A percentile compares a stretch with the other conserved stretches of the same genome.
Evolutionary conservation across 306 rosid genomes (phyloP).

Genomic region (Cucurbita moschata): DNA sequence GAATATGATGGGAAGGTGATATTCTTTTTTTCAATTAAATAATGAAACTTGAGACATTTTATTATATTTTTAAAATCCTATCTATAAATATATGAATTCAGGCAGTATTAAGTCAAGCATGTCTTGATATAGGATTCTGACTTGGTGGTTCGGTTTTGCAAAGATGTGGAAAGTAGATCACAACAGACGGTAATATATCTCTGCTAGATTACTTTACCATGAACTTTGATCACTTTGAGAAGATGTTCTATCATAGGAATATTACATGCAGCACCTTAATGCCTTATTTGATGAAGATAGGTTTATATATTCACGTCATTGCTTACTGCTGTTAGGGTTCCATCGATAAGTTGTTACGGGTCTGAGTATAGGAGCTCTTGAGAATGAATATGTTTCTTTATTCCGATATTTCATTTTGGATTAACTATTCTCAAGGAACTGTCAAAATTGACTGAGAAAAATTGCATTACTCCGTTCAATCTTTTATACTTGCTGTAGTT

Average conservation of each 20-base stretch:
- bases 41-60: neutral
- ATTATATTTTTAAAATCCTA: neutral
- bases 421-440: neutral
- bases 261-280: neutral
- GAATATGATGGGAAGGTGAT: constrained; percentile 65
- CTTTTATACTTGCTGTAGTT: neutral
- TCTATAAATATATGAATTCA: constrained; percentile 4
- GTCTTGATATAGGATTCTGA: constrained; percentile 48
- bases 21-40: neutral
- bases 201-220: constrained; percentile 13
- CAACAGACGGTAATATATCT: constrained; percentile 60
- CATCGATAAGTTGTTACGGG: neutral
- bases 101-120: constrained; percentile 15
- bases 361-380: neutral
- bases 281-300: neutral
- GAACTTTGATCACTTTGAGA: neutral
- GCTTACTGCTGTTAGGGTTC: neutral
- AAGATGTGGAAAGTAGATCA: constrained; percentile 85
- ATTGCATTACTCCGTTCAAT: neutral
- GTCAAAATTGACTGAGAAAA: neutral
- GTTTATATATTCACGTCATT: neutral
- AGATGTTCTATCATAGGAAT: neutral
- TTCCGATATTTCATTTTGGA: neutral
- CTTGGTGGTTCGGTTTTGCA: constrained; percentile 69
- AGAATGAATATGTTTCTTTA: neutral